A percentile compares a stretch with the other conserved stretches of the same genome.
phyloP scores from a whole-genome alignment of 768 basidiomycete genomes.

The Boletus rex-veris region DNA sequence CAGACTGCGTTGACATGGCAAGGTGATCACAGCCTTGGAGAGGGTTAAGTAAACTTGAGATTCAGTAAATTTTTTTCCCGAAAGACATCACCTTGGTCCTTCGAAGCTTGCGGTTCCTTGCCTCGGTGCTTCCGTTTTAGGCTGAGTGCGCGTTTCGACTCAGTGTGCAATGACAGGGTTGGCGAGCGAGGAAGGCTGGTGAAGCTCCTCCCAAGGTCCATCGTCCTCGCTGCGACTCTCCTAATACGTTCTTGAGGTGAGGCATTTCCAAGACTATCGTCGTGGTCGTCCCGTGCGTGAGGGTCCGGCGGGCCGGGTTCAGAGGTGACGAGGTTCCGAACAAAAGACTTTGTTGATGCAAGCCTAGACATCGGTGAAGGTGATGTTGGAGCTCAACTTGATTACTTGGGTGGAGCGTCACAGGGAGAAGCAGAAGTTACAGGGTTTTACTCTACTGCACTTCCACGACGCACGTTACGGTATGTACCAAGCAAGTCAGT shows the following conservation, averaged over 20 bases:
- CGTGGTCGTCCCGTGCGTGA: slow-evolving; percentile 29
- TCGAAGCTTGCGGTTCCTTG: slow-evolving; percentile 33
- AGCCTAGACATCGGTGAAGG: slow-evolving; percentile 24
- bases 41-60: slow-evolving; percentile 8
- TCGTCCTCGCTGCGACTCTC: slow-evolving; percentile 55
- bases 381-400: not conserved
- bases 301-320: slow-evolving; percentile 33
- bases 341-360: slow-evolving; percentile 21
- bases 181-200: slow-evolving; percentile 38
- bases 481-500: slow-evolving; percentile 22
- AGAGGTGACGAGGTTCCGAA: slow-evolving; percentile 17
- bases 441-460: slow-evolving; percentile 11
- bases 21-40: slow-evolving; percentile 10
- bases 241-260: slow-evolving; percentile 46
- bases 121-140: slow-evolving; percentile 50
- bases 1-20: slow-evolving; percentile 23
- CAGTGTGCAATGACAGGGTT: slow-evolving; percentile 28
- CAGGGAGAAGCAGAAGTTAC: not conserved
- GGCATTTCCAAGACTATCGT: slow-evolving; percentile 26
- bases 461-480: not conserved
- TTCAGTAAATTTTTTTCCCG: slow-evolving; percentile 18
- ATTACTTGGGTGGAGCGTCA: not conserved
- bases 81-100: slow-evolving; percentile 31
- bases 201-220: slow-evolving; percentile 61
- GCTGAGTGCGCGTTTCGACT: slow-evolving; percentile 53